Evolutionary conservation across 192 early-diverging fungal species (phyloP).

Genomic region (Mortierella antarctica): DNA sequence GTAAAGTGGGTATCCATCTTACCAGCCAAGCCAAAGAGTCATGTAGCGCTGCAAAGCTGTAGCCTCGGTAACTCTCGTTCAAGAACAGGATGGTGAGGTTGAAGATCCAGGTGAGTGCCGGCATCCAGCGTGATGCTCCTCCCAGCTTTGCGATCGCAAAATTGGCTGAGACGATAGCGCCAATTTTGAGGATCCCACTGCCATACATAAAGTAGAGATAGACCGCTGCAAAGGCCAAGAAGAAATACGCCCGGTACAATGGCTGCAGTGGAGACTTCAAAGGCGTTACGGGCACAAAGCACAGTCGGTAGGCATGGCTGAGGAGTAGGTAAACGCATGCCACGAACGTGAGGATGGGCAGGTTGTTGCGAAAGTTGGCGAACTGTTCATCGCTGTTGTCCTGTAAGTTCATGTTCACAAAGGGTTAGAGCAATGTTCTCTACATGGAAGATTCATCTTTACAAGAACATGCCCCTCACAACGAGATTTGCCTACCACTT

Average conservation of each 20-base stretch:
- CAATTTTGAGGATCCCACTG: constrained; percentile 80
- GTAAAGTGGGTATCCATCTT: constrained; percentile 12
- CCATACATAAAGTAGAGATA: constrained; percentile 80
- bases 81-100: constrained; percentile 83
- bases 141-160: constrained; percentile 70
- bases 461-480: too few relatives aligned
- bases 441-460: too few relatives aligned
- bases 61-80: constrained; percentile 83
- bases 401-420: constrained; percentile 34
- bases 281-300: constrained; percentile 29
- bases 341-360: constrained; percentile 63
- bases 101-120: constrained; percentile 83
- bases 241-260: constrained; percentile 60
- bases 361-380: constrained; percentile 71
- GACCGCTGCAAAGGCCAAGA: constrained; percentile 66
- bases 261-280: constrained; percentile 48
- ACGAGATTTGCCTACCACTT: constrained; percentile 28
- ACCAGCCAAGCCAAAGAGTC: constrained; percentile 71
- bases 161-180: constrained; percentile 69
- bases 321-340: constrained; percentile 60
- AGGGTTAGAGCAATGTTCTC: neutral
- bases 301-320: constrained; percentile 56
- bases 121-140: constrained; percentile 65
- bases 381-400: constrained; percentile 84
- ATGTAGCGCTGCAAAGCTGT: constrained; percentile 68